Percentiles rank a stretch among this genome's conserved stretches.
Conservation (phyloP, 164 flowering plant species). For the Stephania japonica region DNA sequence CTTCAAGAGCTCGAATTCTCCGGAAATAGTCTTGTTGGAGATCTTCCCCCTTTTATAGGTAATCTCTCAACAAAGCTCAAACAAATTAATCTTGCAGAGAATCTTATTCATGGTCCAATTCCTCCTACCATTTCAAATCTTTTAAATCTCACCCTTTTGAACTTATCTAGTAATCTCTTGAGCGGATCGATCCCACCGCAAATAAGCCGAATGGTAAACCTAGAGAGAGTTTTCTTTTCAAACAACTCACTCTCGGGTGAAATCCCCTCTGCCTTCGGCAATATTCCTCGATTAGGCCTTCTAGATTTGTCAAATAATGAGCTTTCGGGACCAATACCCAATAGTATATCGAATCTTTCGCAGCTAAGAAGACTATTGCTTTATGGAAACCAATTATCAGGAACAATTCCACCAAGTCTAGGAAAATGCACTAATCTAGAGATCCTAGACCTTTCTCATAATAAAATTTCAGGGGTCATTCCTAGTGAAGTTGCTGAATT, state of each 20-base stretch:
- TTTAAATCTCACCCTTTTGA: conserved; percentile 68
- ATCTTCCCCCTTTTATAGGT: conserved; percentile 59
- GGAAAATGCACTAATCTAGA: conserved; percentile 73
- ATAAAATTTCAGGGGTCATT: conserved; percentile 51
- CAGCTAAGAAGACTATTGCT: conserved; percentile 73
- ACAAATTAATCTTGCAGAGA: conserved; percentile 69
- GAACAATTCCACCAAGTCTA: conserved; percentile 62
- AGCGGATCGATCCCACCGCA: conserved; percentile 65
- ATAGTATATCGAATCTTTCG: conserved; percentile 57
- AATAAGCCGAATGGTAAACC: conserved; percentile 39
- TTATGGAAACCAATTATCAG: conserved; percentile 60
- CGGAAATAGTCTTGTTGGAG: conserved; percentile 70
- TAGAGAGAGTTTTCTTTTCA: conserved; percentile 69
- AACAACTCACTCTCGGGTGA: conserved; percentile 65
- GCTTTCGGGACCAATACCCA: conserved; percentile 78
- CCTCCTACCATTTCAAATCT: conserved; percentile 71
- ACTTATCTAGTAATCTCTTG: conserved; percentile 69
- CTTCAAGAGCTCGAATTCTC: conserved; percentile 78
- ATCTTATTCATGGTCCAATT: conserved; percentile 61
- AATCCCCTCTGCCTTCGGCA: conserved; percentile 58
- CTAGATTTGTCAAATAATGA: conserved; percentile 70
- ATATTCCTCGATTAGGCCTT: conserved; percentile 70
- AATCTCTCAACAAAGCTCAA: conserved; percentile 48
- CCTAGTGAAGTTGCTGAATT: conserved; percentile 71
- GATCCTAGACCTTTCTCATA: conserved; percentile 72